Evolutionary conservation across 805 yeast species (phyloP).

Genomic region (Ogataea nitratoaversa): DNA sequence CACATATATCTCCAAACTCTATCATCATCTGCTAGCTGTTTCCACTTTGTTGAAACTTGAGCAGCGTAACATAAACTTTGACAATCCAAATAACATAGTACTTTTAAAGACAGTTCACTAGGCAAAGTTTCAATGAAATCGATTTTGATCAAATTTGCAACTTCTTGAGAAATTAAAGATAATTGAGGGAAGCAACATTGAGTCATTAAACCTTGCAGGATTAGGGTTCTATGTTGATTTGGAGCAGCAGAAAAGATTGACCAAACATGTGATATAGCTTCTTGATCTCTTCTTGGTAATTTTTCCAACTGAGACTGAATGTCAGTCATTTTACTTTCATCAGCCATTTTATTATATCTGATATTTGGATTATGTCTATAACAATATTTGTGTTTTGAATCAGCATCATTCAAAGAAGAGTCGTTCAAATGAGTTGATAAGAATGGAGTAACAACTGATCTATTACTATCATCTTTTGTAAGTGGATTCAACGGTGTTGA

Average conservation of each 20-base stretch:
- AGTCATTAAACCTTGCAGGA: conserved; percentile 75
- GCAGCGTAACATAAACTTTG: conserved; percentile 92
- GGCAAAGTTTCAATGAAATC: conserved; percentile 88
- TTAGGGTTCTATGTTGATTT: conserved; percentile 62
- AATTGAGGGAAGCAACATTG: conserved; percentile 96
- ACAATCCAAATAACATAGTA: conserved; percentile 87
- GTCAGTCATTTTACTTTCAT: conserved; percentile 56
- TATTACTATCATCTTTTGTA: conserved; percentile 8
- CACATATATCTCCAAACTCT: conserved; percentile 98
- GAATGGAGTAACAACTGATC: conserved; percentile 33
- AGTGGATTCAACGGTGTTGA: not conserved
- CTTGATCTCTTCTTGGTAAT: conserved; percentile 67
- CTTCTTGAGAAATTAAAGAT: conserved; percentile 78
- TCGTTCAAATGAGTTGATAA: conserved; percentile 32
- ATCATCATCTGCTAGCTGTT: conserved; percentile 88
- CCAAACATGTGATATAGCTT: conserved; percentile 80
- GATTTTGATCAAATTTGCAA: conserved; percentile 73
- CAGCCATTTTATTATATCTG: conserved; percentile 65
- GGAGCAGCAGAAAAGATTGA: conserved; percentile 76
- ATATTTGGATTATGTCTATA: conserved; percentile 92
- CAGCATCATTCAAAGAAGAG: conserved; percentile 40
- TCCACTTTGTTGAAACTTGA: conserved; percentile 86
- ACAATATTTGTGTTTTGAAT: conserved; percentile 67
- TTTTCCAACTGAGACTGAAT: conserved; percentile 55
- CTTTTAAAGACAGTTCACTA: conserved; percentile 76